phyloP scores from a whole-genome alignment of 1,139 yeast genomes.

The Petasospora rhodanensis region DNA sequence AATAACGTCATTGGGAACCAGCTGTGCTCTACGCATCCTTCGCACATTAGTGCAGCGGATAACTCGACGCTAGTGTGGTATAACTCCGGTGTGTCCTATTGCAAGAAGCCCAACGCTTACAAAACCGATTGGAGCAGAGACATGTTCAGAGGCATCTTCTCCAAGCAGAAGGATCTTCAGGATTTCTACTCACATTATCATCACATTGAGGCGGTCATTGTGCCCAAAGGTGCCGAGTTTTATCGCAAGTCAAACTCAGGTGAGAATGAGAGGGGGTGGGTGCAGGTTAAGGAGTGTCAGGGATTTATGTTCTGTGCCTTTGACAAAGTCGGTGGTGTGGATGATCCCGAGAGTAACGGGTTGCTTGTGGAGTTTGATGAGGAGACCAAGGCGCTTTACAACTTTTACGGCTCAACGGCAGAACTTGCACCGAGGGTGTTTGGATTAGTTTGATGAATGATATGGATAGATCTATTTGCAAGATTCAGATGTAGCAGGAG shows the following conservation, averaged over 20 bases:
- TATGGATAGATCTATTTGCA: too few species aligned
- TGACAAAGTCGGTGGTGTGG: constrained; percentile 37
- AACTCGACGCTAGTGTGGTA: constrained; percentile 48
- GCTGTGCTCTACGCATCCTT: constrained; percentile 62
- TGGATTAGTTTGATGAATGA: constrained; percentile 2
- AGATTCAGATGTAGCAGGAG: too few species aligned
- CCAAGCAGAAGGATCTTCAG: constrained; percentile 28
- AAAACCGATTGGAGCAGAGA: constrained; percentile 25
- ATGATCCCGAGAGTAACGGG: constrained; percentile 16
- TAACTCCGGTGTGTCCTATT: constrained; percentile 55
- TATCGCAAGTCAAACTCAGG: constrained; percentile 34
- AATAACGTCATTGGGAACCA: constrained; percentile 36
- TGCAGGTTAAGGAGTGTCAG: constrained; percentile 43
- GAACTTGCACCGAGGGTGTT: constrained; percentile 7
- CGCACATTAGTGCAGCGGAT: constrained; percentile 47
- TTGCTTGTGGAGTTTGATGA: constrained; percentile 15
- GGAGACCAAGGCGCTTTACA: constrained; percentile 5
- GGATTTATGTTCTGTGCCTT: constrained; percentile 57
- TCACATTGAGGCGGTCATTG: constrained; percentile 41
- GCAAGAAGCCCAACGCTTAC: constrained; percentile 41
- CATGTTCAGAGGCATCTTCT: constrained; percentile 4
- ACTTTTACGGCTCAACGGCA: constrained; percentile 17
- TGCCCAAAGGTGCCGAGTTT: constrained; percentile 49
- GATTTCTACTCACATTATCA: constrained; percentile 39
- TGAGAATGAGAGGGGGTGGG: constrained; percentile 56